Evolutionary conservation across 139 green algal species (phyloP).

Genomic region (Picochlorum sp.): DNA sequence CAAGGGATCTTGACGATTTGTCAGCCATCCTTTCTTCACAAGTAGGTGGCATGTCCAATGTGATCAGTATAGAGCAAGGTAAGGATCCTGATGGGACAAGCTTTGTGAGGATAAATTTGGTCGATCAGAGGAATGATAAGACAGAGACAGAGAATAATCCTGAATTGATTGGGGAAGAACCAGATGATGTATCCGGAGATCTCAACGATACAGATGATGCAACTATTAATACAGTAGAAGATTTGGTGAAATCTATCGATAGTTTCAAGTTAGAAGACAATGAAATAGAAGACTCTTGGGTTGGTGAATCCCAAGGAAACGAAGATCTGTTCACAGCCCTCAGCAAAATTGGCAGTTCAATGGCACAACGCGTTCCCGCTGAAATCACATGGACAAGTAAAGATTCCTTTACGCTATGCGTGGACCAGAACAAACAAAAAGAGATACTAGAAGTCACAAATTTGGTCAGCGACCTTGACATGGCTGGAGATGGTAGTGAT

Average conservation of each 20-base stretch:
- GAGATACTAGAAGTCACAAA: too few relatives aligned
- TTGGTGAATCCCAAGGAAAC: neutral
- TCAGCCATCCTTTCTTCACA: neutral
- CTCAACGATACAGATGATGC: neutral
- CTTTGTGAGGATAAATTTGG: conserved; percentile 7
- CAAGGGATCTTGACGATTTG: neutral
- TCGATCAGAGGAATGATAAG: neutral
- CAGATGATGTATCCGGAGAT: neutral
- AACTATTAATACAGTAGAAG: conserved; percentile 14
- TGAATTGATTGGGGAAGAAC: neutral
- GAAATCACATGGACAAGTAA: neutral
- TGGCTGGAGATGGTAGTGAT: too few relatives aligned
- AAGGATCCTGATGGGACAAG: neutral
- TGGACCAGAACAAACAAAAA: neutral
- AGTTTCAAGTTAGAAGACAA: neutral
- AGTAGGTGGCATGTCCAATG: neutral
- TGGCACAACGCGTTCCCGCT: neutral
- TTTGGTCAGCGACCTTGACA: too few relatives aligned
- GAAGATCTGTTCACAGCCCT: neutral
- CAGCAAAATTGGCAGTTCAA: neutral
- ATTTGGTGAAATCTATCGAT: conserved; percentile 7
- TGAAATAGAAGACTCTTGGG: neutral
- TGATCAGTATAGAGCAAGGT: conserved; percentile 10
- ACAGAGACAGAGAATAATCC: neutral
- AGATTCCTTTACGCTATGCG: neutral